A percentile compares a stretch with the other conserved stretches of the same genome.
These are phyloP conservation scores for Podospora pseudocomata DNA, from an alignment of 495 filamentous ascomycete species.

Conservation along the genomic window DNA sequence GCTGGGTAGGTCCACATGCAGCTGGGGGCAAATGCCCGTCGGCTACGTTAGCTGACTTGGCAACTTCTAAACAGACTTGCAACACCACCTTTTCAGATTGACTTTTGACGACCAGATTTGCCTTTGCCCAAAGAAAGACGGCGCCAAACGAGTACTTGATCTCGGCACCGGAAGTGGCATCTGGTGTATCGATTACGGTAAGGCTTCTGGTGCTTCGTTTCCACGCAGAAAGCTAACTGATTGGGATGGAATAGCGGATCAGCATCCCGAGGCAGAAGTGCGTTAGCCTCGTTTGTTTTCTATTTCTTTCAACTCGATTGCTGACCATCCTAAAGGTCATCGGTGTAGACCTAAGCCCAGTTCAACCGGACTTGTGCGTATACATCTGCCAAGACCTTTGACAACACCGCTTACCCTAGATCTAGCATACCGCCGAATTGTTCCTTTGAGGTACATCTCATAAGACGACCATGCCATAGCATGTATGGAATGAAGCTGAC, in stretches of 20 bases:
- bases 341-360: not conserved
- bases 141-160: constrained; percentile 31
- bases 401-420: not conserved
- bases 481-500: not conserved
- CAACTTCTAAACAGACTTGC: constrained; percentile 29
- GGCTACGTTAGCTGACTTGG: not conserved
- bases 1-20: not conserved
- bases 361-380: not conserved
- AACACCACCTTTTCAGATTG: constrained; percentile 35
- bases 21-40: not conserved
- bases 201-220: not conserved
- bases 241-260: not conserved
- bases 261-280: not conserved
- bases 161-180: constrained; percentile 26
- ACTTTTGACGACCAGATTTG: constrained; percentile 31
- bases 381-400: not conserved
- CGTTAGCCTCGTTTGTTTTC: not conserved
- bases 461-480: not conserved
- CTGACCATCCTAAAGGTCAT: not conserved
- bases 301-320: not conserved
- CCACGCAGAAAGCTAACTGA: not conserved
- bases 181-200: constrained; percentile 22
- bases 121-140: constrained; percentile 30
- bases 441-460: not conserved
- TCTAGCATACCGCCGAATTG: not conserved